Evolutionary conservation across 257 asterid genomes (phyloP).

Genomic region (Nemophila menziesii): DNA sequence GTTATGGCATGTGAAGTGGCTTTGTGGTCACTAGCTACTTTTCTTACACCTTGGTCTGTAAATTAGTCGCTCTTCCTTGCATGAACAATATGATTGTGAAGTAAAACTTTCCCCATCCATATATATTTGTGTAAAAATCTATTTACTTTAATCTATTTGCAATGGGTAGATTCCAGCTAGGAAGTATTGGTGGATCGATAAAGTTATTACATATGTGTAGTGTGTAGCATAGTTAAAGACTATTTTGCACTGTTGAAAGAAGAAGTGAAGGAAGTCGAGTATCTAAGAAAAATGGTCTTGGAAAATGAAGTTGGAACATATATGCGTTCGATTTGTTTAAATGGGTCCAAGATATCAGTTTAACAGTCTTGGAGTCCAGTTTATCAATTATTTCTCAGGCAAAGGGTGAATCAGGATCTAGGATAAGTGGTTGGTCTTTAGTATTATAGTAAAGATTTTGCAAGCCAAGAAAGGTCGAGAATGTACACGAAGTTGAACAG

Average conservation of each 20-base stretch:
- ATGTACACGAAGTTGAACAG: neutral
- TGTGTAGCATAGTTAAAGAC: slow-evolving; percentile 15
- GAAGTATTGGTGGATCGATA: slow-evolving; percentile 50
- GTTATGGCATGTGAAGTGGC: slow-evolving; percentile 98
- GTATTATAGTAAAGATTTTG: slow-evolving; percentile 21
- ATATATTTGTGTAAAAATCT: neutral
- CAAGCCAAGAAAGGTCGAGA: slow-evolving; percentile 6
- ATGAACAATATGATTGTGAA: slow-evolving; percentile 95
- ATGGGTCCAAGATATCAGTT: slow-evolving; percentile 14
- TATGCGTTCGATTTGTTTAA: slow-evolving; percentile 9
- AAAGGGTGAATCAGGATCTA: slow-evolving; percentile 15
- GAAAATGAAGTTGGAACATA: slow-evolving; percentile 8
- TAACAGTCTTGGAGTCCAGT: slow-evolving; percentile 11
- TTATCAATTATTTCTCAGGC: slow-evolving; percentile 16
- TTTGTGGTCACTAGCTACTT: slow-evolving; percentile 96
- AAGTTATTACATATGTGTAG: slow-evolving; percentile 22
- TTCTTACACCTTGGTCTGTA: slow-evolving; percentile 93
- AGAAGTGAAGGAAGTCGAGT: slow-evolving; percentile 21
- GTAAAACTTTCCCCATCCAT: slow-evolving; percentile 24
- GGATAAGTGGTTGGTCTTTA: slow-evolving; percentile 16
- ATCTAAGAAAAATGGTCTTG: slow-evolving; percentile 16
- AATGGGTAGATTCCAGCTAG: slow-evolving; percentile 99
- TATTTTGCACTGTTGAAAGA: slow-evolving; percentile 17
- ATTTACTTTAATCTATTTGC: too few relatives aligned
- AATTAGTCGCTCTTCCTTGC: slow-evolving; percentile 99